Evolutionary conservation across 2,329 filamentous ascomycete species (phyloP), one percentile per base, ranked within the genome.

Genomic region (Fusarium neocosmosporiellum): DNA sequence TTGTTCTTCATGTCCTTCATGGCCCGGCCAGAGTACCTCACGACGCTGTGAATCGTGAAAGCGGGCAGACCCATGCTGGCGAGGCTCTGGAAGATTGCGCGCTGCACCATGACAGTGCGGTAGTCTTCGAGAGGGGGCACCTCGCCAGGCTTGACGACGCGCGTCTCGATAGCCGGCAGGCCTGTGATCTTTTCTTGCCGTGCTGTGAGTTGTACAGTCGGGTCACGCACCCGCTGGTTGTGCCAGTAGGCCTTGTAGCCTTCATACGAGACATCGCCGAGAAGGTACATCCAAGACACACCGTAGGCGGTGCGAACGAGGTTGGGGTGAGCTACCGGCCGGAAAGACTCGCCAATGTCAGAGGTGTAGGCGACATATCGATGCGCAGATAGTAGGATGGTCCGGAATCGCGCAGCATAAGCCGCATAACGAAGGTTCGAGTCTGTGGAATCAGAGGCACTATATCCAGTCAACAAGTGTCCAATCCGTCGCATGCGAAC

Each of bases 341-440:
- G 91, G 84, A 99, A 99, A 0, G 94, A 97, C 83, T 99, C 96
- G 80, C 96, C 96, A 72, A 99, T 96, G 78, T 98, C 96, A 22
- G 92, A 95, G 0, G 96, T 98, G 82, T 99, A 99, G 65, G 96
- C 96, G 57, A 99, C 95, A 79, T 99, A 99, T 78, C 96, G 92
- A 79, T 98, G 96, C 5, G 95, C 95, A 18, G 93, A 94, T 75
- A 95, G 86, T 78, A 99, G 90, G 74, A 98, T 93, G 9, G 95
- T 98, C 70, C 94, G 91, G 71, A 96, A 85, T 57, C 96, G 92
- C 68, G 92, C 91, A 55, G 94, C 94, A 84, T 99, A 99, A 75
- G 93, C 96, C 65, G 95, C 96, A 84, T 98, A 99, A 78, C 96
- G 93, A 78, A 97, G 86, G 75, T 91, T 92, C 75, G 91, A 93